A percentile compares a stretch with the other conserved stretches of the same genome.
Evolutionary conservation across 2,329 filamentous ascomycete species (phyloP).

Genomic region (Pyrenophora graminea): DNA sequence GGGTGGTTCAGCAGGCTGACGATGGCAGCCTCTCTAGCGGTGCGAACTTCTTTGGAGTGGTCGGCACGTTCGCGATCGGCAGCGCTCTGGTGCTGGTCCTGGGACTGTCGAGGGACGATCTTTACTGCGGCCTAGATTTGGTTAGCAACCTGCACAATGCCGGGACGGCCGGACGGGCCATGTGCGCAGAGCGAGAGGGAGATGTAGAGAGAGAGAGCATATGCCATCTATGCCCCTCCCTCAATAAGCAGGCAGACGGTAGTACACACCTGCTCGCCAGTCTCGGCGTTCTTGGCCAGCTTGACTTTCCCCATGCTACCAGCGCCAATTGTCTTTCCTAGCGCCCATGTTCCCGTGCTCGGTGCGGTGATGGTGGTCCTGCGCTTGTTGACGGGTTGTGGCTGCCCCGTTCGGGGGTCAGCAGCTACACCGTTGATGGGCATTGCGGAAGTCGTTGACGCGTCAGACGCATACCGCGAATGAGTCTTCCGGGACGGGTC

Average conservation of each 20-base stretch:
- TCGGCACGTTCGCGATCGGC: constrained; percentile 87
- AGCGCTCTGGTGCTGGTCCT: constrained; percentile 74
- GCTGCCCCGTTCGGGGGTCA: constrained; percentile 32
- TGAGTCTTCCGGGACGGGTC: constrained; percentile 57
- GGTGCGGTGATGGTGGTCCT: constrained; percentile 86
- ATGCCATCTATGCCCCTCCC: background rate
- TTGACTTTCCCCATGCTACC: constrained; percentile 99
- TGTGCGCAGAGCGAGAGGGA: background rate
- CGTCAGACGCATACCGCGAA: constrained; percentile 53
- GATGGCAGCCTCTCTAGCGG: constrained; percentile 92
- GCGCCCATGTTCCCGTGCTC: constrained; percentile 82
- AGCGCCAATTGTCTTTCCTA: constrained; percentile 95
- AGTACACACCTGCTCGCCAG: constrained; percentile 78
- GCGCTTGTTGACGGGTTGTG: constrained; percentile 45
- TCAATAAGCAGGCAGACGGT: background rate
- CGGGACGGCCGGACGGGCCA: no score
- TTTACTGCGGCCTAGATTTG: constrained; percentile 82
- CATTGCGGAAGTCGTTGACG: constrained; percentile 44
- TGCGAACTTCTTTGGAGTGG: constrained; percentile 94
- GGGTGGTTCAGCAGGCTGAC: constrained; percentile 92
- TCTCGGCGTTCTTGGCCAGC: constrained; percentile 85
- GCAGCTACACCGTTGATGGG: constrained; percentile 44
- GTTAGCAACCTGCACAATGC: constrained; percentile 9
- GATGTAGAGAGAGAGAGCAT: background rate
- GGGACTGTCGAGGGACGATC: constrained; percentile 89